Conservation (phyloP, 352 stramenopile genomes). For the Globisporangium abappressorium region DNA sequence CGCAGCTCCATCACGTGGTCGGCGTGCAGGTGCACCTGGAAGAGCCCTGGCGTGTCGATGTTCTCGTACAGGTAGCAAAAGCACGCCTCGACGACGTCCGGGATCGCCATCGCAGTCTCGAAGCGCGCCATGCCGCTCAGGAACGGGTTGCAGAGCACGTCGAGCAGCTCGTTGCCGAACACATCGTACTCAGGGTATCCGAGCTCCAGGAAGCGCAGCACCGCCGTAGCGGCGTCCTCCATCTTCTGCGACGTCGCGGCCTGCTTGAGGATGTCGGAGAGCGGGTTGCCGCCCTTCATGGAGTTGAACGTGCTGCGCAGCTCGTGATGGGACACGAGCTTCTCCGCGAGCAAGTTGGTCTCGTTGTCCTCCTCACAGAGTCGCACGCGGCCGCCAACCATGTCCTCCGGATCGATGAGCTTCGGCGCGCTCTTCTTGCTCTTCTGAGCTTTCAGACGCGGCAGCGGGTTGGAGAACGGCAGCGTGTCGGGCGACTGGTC, state of each 20-base stretch:
- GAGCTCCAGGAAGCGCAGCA: conserved; percentile 82
- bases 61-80: conserved; percentile 80
- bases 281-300: conserved; percentile 66
- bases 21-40: conserved; percentile 76
- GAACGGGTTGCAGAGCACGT: conserved; percentile 83
- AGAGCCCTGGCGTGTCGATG: conserved; percentile 69
- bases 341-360: conserved; percentile 62
- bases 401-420: conserved; percentile 83
- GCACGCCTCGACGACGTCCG: conserved; percentile 74
- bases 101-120: conserved; percentile 78
- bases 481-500: conserved; percentile 61
- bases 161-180: conserved; percentile 66
- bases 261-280: conserved; percentile 66
- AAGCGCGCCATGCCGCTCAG: conserved; percentile 83
- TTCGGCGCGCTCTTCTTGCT: conserved; percentile 53
- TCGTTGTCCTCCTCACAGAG: conserved; percentile 67
- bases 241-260: conserved; percentile 58
- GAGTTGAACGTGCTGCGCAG: conserved; percentile 69
- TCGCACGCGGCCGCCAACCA: conserved; percentile 68
- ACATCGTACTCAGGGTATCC: conserved; percentile 85
- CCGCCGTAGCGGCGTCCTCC: conserved; percentile 64
- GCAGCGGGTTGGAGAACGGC: conserved; percentile 69
- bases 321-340: conserved; percentile 76
- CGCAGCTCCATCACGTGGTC: conserved; percentile 77
- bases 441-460: conserved; percentile 45